Evolutionary conservation across 306 rosid genomes (phyloP), one percentile per base, ranked within the genome.

Genomic region (Castanea sativa): DNA sequence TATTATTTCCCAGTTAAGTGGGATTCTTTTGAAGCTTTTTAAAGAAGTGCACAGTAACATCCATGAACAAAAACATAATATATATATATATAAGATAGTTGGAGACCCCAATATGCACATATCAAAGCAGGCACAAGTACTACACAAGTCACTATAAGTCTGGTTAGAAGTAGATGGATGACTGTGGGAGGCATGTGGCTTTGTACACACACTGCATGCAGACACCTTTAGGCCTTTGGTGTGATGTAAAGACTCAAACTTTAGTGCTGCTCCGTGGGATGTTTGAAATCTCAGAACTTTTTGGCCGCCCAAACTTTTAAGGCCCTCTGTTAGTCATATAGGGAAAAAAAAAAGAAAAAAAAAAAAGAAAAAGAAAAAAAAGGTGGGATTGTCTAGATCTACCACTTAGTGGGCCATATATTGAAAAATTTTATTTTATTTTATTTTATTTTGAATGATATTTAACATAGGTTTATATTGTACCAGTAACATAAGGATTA

Each of bases 231-330:
- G 84, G 76, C 82, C 72, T 80, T 51, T 73, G 83, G 79, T 43
- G 33, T 72, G 60, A 19, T 20, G 69, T 21, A 63, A 70, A 76
- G 45, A 41, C 3, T 41, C 45, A 33, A 79, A 51, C 49, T 53
- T 51, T 76, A 78, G 86, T 76, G 80, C 45, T 41, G 77, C 16
- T 71, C 76, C 75, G 73, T 81, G 73, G 71, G 70, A 72, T 86
- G 86, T 61, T 56, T 69, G 9, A 71, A 65, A 81, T 73, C 71
- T 84, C 59, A 27, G 9, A 25, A 69, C 79, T 84, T 88, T 85
- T 85, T 85, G 76, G 91, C 88, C 87, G 85, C 86, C 87, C 83
- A 80, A 52, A 63, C 85, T 78, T 83, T 84, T 60, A 5, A 41
- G 63, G 75, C 14, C 35, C 55, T 65, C 52, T 72, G 53, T 30